Evolutionary conservation across 495 filamentous ascomycete species (phyloP), one percentile per base, ranked within the genome.

Genomic region (Cladorrhinum samala): DNA sequence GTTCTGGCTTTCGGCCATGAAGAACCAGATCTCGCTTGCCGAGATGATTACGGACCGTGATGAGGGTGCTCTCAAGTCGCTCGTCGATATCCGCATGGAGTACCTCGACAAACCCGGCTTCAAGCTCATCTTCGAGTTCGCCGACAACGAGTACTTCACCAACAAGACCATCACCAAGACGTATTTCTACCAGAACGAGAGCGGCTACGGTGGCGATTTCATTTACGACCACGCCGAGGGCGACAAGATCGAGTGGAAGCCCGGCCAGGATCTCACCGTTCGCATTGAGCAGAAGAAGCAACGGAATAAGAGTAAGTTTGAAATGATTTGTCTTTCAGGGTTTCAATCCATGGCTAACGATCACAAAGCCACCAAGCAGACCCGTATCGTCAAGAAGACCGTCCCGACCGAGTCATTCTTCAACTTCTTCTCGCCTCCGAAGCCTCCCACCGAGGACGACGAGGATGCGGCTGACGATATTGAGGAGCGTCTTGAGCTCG

Each of bases 1-100:
- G 71, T 99, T 99, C 79, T 99, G 94, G 94, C 79, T 99, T 23
- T 96, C 92, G 54, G 90, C 94, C 56, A 97, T 99, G 93, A 99
- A 99, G 80, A 99, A 97, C 75, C 89, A 96, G 67, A 81, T 92
- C 64, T 91, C 90, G 8, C 80, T 99, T 42, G 90, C 91, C 30
- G 94, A 97, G 73, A 92, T 96, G 82, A 96, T 99, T 68, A 97
- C 91, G 56, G 94, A 97, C 54, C 84, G 88, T 40, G 94, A 99
- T 62, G 94, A 97, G 79, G 83, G 79, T 53, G 93, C 91, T 51
- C 85, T 99, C 51, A 93, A 91, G 73, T 74, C 82, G 57, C 80
- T 99, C n/a, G 84, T 78, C 56, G 92, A 99, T 66, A 91, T 99
- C 68, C 90, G 91, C 59, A 95, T 97, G 90, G 89, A 96, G 77